Evolutionary conservation across 495 filamentous ascomycete species (phyloP), one percentile per base, ranked within the genome.

Genomic region (Penicillium tannophilum): DNA sequence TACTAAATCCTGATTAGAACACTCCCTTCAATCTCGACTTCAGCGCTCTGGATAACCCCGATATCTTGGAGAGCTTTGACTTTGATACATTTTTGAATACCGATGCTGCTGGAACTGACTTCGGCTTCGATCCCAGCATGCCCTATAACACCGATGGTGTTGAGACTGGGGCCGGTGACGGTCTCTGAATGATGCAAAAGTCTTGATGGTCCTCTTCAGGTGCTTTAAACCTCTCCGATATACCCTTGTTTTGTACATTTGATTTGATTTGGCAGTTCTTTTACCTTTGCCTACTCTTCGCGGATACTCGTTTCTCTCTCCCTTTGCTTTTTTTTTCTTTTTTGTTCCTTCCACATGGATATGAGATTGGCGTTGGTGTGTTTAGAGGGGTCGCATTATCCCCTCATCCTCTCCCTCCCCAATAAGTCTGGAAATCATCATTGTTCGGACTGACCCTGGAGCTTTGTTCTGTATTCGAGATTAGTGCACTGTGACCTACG

Each of bases 81-180:
- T 98, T 98, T 71, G 93, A 98, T 72, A 91, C 90, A 0, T 98
- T 97, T 83, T 77, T 98, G 51, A 86, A 86, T 60, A 86, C 82
- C 10, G 84, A 86, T 58, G 80, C 82, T 55, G 76, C 76, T 24
- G 73, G 69, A 14, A 72, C 74, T 36, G 74, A 73, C 33, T 81
- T 85, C 54, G 79, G 76, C 19, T 87, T 87, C 56, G 79, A 84
- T 55, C 72, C 76, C 5, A 76, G 66, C 55, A 71, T 76, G 59
- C 69, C 73, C 36, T 79, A 77, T 47, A 59, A 69, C 54, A 59
- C 61, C 6, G 82, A 80, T 55, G 70, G 73, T 62, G 82, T 85
- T 69, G 82, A 84, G 68, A 76, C 82, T 54, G 76, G 76, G 55
- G 71, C 82, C 52, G 69, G 68, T 31, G 80, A 79, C 62, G 70